A percentile compares a stretch with the other conserved stretches of the same genome.
Conservation (phyloP, 2,329 filamentous ascomycete species). For the Albophoma yamanashiensis region DNA sequence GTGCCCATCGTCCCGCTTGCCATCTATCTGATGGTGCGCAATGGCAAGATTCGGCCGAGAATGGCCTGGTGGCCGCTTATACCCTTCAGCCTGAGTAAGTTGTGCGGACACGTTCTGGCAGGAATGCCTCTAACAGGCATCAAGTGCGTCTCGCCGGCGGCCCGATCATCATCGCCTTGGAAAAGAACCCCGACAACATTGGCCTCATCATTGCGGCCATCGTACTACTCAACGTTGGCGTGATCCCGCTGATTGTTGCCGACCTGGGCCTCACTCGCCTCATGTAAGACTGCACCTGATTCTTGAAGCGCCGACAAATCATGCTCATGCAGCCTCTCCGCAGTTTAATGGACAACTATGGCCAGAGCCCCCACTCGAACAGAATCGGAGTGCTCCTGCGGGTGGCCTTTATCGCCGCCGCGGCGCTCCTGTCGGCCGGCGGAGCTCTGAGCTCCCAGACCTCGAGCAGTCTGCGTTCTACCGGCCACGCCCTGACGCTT, state of each 20-base stretch:
- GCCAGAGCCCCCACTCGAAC: constrained; percentile 8
- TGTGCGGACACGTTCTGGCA: neutral
- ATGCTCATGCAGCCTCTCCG: neutral
- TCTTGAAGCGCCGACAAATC: neutral
- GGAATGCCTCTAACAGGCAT: neutral
- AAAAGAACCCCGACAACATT: constrained; percentile 7
- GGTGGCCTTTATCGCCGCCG: constrained; percentile 6
- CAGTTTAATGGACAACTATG: constrained; percentile 12
- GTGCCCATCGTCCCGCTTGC: constrained; percentile 12
- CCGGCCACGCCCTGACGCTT: constrained; percentile 9
- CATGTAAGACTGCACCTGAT: constrained; percentile 8
- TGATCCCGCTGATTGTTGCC: constrained; percentile 15
- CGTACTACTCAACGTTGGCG: constrained; percentile 17
- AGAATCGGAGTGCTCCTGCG: constrained; percentile 8
- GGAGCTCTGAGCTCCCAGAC: constrained; percentile 9
- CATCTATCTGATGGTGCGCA: constrained; percentile 13
- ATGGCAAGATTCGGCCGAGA: constrained; percentile 14
- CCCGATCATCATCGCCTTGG: constrained; percentile 13
- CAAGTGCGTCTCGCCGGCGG: constrained; percentile 16
- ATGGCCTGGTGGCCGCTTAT: constrained; percentile 17
- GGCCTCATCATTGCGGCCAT: constrained; percentile 14
- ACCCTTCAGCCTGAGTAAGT: constrained; percentile 12
- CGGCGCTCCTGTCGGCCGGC: constrained; percentile 9
- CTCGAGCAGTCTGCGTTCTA: neutral
- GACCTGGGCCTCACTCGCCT: constrained; percentile 14